A percentile compares a stretch with the other conserved stretches of the same genome.
Conservation (phyloP, 2,329 filamentous ascomycete genomes). For the Elsinoe fawcettii region DNA sequence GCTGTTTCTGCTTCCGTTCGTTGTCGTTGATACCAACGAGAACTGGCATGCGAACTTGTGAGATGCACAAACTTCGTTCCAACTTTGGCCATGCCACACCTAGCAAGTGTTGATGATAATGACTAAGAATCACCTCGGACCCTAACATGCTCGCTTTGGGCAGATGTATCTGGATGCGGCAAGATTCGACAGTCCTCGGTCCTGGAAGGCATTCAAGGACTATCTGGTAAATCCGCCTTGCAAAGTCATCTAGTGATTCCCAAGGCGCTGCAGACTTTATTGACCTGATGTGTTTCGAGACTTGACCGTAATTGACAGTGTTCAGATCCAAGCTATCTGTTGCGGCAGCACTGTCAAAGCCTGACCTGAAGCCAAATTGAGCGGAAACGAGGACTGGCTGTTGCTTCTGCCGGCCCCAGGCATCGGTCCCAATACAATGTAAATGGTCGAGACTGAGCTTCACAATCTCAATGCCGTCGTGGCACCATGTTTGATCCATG, state of each 20-base stretch:
- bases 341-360: constrained; percentile 51
- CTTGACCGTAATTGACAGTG: constrained; percentile 66
- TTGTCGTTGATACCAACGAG: constrained; percentile 66
- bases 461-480: constrained; percentile 46
- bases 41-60: constrained; percentile 55
- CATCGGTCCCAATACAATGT: constrained; percentile 51
- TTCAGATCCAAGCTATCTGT: constrained; percentile 57
- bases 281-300: constrained; percentile 54
- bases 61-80: constrained; percentile 40
- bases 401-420: constrained; percentile 56
- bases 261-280: constrained; percentile 5
- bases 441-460: constrained; percentile 51
- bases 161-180: constrained; percentile 38
- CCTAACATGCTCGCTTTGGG: constrained; percentile 64
- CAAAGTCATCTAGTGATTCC: constrained; percentile 15
- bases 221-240: constrained; percentile 12
- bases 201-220: constrained; percentile 15
- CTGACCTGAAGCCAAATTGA: constrained; percentile 47
- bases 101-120: constrained; percentile 24
- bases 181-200: constrained; percentile 11
- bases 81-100: constrained; percentile 15
- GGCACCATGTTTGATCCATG: constrained; percentile 14
- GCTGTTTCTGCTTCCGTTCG: constrained; percentile 58
- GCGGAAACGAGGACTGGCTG: constrained; percentile 59
- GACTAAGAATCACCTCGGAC: constrained; percentile 47